These are phyloP conservation scores for Zygoascus meyerae DNA, from an alignment of 1,139 yeast genomes.

Conservation along the genomic window DNA sequence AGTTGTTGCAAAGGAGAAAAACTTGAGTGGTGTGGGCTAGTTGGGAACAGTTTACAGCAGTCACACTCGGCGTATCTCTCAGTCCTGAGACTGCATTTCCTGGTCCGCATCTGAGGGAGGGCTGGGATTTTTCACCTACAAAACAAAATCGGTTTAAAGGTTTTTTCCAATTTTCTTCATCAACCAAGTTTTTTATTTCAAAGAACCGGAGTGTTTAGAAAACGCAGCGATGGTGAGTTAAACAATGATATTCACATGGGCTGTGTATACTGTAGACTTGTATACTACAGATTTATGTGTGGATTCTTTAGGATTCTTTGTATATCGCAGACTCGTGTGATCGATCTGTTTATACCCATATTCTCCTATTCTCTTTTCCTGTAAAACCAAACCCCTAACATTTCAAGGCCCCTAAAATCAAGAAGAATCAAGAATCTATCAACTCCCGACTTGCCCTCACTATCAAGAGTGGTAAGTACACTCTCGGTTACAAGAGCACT, in stretches of 20 bases:
- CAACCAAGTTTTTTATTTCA: background rate
- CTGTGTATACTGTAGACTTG: too few relatives aligned
- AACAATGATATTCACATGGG: conserved; percentile 3
- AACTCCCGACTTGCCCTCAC: conserved; percentile 98
- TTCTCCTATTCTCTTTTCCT: background rate
- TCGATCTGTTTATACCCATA: background rate
- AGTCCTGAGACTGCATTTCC: conserved; percentile 4
- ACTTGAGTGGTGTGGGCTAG: conserved; percentile 12
- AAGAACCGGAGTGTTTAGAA: conserved; percentile 77
- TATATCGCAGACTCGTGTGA: conserved; percentile 8
- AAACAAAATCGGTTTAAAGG: background rate
- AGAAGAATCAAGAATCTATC: conserved; percentile 87
- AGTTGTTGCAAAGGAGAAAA: conserved; percentile 11
- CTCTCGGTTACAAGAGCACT: conserved; percentile 99
- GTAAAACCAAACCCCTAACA: conserved; percentile 4
- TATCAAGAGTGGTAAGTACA: conserved; percentile 98
- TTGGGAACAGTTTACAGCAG: conserved; percentile 4
- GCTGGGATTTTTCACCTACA: too few relatives aligned
- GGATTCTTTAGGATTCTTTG: too few relatives aligned
- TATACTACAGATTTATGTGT: too few relatives aligned
- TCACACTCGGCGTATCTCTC: conserved; percentile 7
- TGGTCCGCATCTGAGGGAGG: too few relatives aligned
- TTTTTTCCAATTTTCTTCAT: background rate
- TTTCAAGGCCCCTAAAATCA: conserved; percentile 84
- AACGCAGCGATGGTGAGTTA: conserved; percentile 95